Evolutionary conservation across 495 filamentous ascomycete genomes (phyloP), one percentile per base, ranked within the genome.

Genomic region (Ascobolus immersus): DNA sequence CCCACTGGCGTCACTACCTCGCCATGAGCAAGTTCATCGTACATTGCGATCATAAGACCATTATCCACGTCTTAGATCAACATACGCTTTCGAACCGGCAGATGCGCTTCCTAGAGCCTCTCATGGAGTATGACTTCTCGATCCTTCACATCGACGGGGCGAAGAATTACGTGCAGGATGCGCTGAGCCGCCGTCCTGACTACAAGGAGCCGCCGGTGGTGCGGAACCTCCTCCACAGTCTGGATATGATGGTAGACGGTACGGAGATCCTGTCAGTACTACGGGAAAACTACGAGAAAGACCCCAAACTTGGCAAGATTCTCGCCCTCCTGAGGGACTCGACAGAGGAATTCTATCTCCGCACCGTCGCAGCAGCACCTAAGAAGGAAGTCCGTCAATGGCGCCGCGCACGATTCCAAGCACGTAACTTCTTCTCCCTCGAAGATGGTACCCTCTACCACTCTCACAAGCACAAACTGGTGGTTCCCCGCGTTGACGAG

Each of bases 161-260:
- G 2, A 30, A 10, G 24, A 30, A 36, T n/a, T 13, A 6, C 2
- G 18, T 36, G 1, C 23, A 18, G 21, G 34, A 36, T 36, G 9
- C 22, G 0, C 25, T 36, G 1, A 13, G 23, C 13, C 4, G 25
- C 1, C 4, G 34, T 2, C 34, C 25, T 1, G 34, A 36, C 12
- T 36, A 36, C 22, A 26, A 35, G 15, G 33, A 35, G 12, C 5
- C 12, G 11, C 28, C 28, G 29, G 14, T 21, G 2, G 29, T 30
- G 11, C 0, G 0, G 21, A 36, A 3, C 18, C 34, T 5, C 5
- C 12, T n/a, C n/a, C n/a, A n/a, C n/a, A n/a, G n/a, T n/a, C n/a
- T n/a, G n/a, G n/a, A n/a, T 23, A 32, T 2, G 17, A n/a, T n/a
- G n/a, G n/a, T n/a, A n/a, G n/a, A n/a, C n/a, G n/a, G n/a, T n/a